Conservation (phyloP, 345 rosid genomes). For the Hypericum perforatum region DNA sequence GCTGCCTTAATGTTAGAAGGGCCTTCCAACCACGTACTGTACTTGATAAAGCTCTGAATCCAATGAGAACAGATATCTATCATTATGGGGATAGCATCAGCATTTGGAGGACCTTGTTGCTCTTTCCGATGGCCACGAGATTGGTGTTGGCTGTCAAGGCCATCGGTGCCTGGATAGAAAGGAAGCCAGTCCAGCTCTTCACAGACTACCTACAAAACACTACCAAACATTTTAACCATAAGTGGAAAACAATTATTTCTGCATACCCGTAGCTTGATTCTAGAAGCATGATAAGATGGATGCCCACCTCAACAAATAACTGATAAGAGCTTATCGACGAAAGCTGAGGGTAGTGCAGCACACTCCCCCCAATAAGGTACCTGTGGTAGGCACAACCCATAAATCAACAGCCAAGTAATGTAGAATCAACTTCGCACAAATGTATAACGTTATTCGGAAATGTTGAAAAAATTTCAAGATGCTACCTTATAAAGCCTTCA, state of each 20-base stretch:
- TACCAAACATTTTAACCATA: background rate
- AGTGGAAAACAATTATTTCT: background rate
- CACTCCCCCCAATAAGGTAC: conserved; percentile 89
- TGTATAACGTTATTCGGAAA: background rate
- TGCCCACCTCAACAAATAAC: conserved; percentile 86
- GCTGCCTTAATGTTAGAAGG: conserved; percentile 86
- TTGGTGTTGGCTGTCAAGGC: conserved; percentile 21
- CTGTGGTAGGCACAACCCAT: conserved; percentile 26
- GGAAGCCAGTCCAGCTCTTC: conserved; percentile 96
- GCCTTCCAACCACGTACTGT: conserved; percentile 88
- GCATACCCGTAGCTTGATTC: background rate
- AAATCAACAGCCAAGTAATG: conserved; percentile 10
- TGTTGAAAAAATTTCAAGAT: conserved; percentile 7
- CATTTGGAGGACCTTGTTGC: conserved; percentile 56
- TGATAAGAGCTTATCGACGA: conserved; percentile 92
- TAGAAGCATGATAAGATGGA: conserved; percentile 12
- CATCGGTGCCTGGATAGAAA: conserved; percentile 44
- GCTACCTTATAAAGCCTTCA: conserved; percentile 74
- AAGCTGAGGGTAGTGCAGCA: conserved; percentile 85
- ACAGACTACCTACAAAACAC: conserved; percentile 61
- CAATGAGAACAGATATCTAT: conserved; percentile 84
- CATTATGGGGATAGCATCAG: conserved; percentile 58
- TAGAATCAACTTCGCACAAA: conserved; percentile 6
- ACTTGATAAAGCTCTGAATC: conserved; percentile 88
- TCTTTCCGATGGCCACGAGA: conserved; percentile 47